Percentiles rank a stretch among this genome's conserved stretches.
Conservation (phyloP, 2,329 filamentous ascomycete genomes). For the Dryadomyces sulphureus region DNA sequence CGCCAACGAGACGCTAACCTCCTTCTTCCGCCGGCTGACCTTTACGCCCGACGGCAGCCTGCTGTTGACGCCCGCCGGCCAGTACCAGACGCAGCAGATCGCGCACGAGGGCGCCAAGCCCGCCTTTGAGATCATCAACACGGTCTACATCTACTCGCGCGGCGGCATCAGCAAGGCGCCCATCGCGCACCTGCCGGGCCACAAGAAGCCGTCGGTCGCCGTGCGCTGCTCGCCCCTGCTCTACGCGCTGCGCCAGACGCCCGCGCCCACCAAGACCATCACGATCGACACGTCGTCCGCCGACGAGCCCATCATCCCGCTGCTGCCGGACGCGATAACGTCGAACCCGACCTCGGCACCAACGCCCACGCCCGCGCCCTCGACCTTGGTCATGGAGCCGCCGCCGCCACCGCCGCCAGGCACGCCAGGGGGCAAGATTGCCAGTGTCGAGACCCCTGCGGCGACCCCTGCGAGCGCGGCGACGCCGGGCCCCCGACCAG, state of each 20-base stretch:
- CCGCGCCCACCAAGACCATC: constrained; percentile 67
- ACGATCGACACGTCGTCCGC: constrained; percentile 85
- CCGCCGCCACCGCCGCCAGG: constrained; percentile 21
- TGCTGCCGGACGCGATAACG: constrained; percentile 63
- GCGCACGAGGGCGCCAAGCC: constrained; percentile 49
- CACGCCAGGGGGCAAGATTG: constrained; percentile 3
- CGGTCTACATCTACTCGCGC: constrained; percentile 94
- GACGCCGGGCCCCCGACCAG: constrained; percentile 46
- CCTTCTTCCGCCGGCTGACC: constrained; percentile 85
- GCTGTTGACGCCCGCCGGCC: constrained; percentile 84
- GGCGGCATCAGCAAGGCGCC: constrained; percentile 95
- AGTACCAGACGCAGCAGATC: constrained; percentile 75
- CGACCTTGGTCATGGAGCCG: constrained; percentile 9
- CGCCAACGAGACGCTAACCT: constrained; percentile 90
- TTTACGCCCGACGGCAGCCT: constrained; percentile 94
- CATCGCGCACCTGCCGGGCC: constrained; percentile 84
- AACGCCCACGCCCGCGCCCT: constrained; percentile 23
- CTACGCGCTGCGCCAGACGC: constrained; percentile 61
- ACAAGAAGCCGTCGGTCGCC: constrained; percentile 95
- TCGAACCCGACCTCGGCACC: constrained; percentile 42
- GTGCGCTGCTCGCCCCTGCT: constrained; percentile 86
- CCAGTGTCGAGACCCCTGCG: background rate
- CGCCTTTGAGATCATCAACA: constrained; percentile 81
- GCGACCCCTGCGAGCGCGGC: constrained; percentile 33
- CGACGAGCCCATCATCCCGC: constrained; percentile 73